phyloP scores from a whole-genome alignment of 2,329 filamentous ascomycete species.

The Trichophyton verrucosum region DNA sequence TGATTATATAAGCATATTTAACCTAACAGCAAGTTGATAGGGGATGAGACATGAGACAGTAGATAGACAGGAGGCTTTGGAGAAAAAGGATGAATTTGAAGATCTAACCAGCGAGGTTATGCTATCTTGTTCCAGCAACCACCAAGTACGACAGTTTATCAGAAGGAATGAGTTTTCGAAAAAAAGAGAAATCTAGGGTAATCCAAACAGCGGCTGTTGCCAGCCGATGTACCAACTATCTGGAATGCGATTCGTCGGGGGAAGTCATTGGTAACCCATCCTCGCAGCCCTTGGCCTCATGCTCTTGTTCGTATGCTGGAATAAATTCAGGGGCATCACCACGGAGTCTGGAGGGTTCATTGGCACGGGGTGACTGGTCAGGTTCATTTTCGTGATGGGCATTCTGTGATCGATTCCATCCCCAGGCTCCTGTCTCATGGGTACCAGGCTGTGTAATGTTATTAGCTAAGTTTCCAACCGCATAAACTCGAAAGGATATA shows the following conservation, averaged over 20 bases:
- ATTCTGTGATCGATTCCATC: neutral
- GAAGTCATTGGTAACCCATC: neutral
- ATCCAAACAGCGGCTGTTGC: too few species aligned
- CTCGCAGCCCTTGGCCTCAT: too few species aligned
- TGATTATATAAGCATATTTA: neutral
- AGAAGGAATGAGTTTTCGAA: too few species aligned
- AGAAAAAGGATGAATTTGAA: too few species aligned
- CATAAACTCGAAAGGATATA: neutral
- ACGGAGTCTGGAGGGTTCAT: constrained; percentile 4
- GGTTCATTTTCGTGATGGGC: neutral
- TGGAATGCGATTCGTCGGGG: neutral
- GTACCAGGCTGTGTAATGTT: neutral
- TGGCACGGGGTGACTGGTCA: neutral
- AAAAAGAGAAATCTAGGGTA: too few species aligned
- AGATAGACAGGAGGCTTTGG: too few species aligned
- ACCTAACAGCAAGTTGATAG: too few species aligned
- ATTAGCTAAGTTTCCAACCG: neutral
- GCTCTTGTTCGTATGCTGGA: neutral
- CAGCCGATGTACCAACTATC: neutral
- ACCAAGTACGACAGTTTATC: too few species aligned
- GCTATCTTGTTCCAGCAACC: too few species aligned
- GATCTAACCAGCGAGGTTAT: too few species aligned
- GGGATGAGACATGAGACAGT: too few species aligned
- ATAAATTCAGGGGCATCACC: constrained; percentile 10
- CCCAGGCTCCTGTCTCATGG: neutral